Base-by-base conservation (phyloP, 305 asterid species). In the Solanum hybrid region DNA sequence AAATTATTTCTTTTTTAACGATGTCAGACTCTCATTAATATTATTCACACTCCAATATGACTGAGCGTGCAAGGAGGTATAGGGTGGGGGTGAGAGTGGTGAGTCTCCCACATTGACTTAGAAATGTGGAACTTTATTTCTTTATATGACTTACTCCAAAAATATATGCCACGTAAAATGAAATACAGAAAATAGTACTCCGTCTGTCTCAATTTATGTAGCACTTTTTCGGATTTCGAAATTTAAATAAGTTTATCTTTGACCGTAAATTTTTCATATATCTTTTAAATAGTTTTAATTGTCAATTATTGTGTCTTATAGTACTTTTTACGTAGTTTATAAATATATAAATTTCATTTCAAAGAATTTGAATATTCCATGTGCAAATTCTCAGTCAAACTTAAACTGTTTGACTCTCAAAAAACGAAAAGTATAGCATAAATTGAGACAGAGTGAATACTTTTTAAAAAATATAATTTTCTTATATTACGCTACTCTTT, bases 381-480 rank as follows among this genome's bases (percentile, higher is more conserved):
- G 4, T 0, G 1, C 3, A 2, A 51, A 51, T 51, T 51, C 9
- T 40, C 67, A 16, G 3, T 51, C 0, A 51, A 51, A 51, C 8
- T 51, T 51, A 51, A 51, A 5, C 3, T 51, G 8, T 16, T 51
- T 16, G 22, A 51, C 3, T 51, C 67, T 51, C 0, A 29, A 16
- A 16, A 51, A 51, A 51, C 0, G 0, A 51, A 51, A 51, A 46
- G 0, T 46, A 2, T 0, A 2, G 2, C 3, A 46, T 46, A 13
- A 13, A 46, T 12, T 2, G 1, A 51, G 0, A 51, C 8, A 1
- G 1, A 16, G 16, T 12, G 8, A 51, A 5, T 51, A 51, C 0
- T 51, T 51, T 51, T 1, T 0, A 0, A 2, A 51, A 18, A 57
- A 57, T 57, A 42, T 29, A 84, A 20, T 29, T 84, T 84, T 51